A percentile compares a stretch with the other conserved stretches of the same genome.
phyloP scores from a whole-genome alignment of 208 protist species.

The Trypanosoma conorhini region DNA sequence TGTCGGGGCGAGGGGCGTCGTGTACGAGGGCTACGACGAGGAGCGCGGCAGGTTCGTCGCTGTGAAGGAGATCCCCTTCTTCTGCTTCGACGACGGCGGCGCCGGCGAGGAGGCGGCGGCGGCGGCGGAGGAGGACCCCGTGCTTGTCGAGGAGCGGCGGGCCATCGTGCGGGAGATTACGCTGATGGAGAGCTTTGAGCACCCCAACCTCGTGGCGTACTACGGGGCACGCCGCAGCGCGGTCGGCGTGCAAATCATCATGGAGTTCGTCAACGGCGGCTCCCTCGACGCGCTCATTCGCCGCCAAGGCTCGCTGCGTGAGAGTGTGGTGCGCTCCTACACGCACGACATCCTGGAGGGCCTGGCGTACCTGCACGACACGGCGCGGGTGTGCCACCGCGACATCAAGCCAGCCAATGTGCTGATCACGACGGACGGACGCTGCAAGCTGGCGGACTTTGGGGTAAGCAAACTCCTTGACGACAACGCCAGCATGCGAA shows the following conservation, averaged over 20 bases:
- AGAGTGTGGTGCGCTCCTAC: constrained; percentile 77
- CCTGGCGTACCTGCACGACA: constrained; percentile 82
- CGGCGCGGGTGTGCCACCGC: constrained; percentile 80
- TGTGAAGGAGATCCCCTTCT: constrained; percentile 85
- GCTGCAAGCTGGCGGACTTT: constrained; percentile 91
- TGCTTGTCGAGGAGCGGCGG: constrained; percentile 24
- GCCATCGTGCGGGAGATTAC: constrained; percentile 73
- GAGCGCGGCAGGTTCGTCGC: constrained; percentile 81
- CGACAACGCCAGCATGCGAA: constrained; percentile 50
- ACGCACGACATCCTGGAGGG: constrained; percentile 74
- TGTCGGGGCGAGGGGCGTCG: constrained; percentile 67
- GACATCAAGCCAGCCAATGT: constrained; percentile 94
- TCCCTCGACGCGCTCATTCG: constrained; percentile 74
- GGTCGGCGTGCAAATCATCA: constrained; percentile 81
- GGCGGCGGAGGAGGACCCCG: constrained; percentile 11
- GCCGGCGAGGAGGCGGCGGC: not conserved
- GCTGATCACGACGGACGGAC: constrained; percentile 80
- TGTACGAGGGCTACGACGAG: constrained; percentile 87
- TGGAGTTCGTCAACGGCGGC: constrained; percentile 89
- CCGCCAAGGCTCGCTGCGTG: constrained; percentile 57
- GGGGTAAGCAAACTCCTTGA: constrained; percentile 70
- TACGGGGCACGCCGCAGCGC: constrained; percentile 69
- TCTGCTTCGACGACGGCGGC: constrained; percentile 32
- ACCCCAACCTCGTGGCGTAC: constrained; percentile 83
- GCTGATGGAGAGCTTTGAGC: constrained; percentile 70